Evolutionary conservation across 2,329 filamentous ascomycete species (phyloP), one percentile per base, ranked within the genome.

Genomic region (Scytalidium lignicola): DNA sequence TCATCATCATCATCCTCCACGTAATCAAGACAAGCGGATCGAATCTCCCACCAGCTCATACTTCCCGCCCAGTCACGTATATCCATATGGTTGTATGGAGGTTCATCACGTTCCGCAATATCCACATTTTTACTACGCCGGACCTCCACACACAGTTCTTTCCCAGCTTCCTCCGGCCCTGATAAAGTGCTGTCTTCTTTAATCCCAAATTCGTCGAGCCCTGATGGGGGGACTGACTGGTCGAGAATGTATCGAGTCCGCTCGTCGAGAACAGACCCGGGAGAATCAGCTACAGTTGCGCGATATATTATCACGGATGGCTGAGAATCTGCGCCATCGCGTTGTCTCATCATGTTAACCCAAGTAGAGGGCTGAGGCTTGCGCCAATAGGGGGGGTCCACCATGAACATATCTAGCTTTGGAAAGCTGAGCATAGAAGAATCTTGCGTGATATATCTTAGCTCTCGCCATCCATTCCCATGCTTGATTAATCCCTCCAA

Each of bases 401-500:
- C 39, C 15, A 6, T 41, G 19, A 41, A n/a, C 43, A 45, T 26
- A 5, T 26, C 23, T 5, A 26, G 23, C 26, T 26, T 46, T 21
- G 20, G 15, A 43, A 51, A 53, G 23, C 48, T 44, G 17, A 55
- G 46, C 37, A 51, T 48, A 26, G 44, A 43, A n/a, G 53, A 55
- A 41, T 56, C 43, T 39, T 41, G 45, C 44, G 47, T 47, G 47
- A 55, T 51, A 47, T 47, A 57, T 21, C 48, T 47, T 22, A 58
- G 47, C 41, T 55, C 49, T 48, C 47, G 51, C 55, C 57, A 59
- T 41, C 52, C 52, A 45, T 50, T 51, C 19, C 55, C 54, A 43
- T 54, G 29, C 39, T 50, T 21, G 32, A 58, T 41, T 28, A 57
- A 49, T 23, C 48, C 50, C 19, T 40, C 49, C 41, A 58, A 42